Evolutionary conservation across 352 stramenopile genomes (phyloP), one percentile per base, ranked within the genome.

Genomic region (Pythium brassicae): DNA sequence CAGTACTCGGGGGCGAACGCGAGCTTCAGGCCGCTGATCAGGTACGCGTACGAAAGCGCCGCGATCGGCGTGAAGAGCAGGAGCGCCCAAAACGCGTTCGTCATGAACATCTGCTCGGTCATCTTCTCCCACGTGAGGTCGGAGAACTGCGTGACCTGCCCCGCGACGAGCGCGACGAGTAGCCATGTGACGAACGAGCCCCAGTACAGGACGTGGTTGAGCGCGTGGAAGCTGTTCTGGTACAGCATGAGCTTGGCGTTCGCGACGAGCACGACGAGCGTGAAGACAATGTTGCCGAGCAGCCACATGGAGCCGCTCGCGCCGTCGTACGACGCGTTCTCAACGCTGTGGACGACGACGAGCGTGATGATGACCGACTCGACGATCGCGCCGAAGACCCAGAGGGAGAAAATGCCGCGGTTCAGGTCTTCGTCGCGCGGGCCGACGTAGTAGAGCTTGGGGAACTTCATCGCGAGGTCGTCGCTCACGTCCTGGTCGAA

Each of bases 211-310:
- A 89, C 42, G 49, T 88, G 76, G 59, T 92, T 92, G 58, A 92
- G 62, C 32, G 54, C 59, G 46, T 79, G 57, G 32, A 89, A 94
- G 53, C 76, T 86, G 57, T 92, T 86, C 44, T 94, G 84, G 57
- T 79, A 86, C 48, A 92, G 71, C 59, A 87, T 74, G 53, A 94
- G 66, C 69, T 94, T 94, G 15, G 61, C 20, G 50, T 94, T 94
- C 19, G 84, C 82, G 42, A 85, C 66, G 4, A 89, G 61, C 22
- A 92, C 81, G 12, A 94, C 78, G 8, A 92, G 52, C 8, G 84
- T 91, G 53, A 94, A 90, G 42, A 89, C 81, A 27, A 92, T 71
- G 59, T 89, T 92, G 20, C 84, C 82, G 39, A 87, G 51, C 10
- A 92, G 59, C 84, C 84, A 94, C 78, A 94, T 89, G 5, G 71